phyloP scores from a whole-genome alignment of 257 asterid genomes.

The Cruciata laevipes region DNA sequence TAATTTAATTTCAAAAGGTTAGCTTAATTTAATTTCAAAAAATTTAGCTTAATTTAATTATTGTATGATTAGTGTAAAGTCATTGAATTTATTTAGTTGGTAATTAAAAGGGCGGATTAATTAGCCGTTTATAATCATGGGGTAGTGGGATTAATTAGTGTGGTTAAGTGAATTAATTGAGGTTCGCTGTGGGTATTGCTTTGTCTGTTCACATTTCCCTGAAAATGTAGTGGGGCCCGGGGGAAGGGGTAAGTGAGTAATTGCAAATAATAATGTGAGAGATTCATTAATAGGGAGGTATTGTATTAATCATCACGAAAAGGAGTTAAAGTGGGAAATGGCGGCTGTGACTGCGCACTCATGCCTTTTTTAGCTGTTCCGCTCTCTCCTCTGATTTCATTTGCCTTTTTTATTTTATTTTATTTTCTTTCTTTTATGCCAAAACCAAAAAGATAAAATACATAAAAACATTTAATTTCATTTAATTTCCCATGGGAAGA shows the following conservation, averaged over 20 bases:
- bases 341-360: constrained; percentile 80
- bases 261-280: constrained; percentile 12
- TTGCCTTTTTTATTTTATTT: not conserved
- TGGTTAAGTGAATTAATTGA: not conserved
- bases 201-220: constrained; percentile 9
- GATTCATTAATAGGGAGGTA: constrained; percentile 11
- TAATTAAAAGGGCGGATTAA: not conserved
- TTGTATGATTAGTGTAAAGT: no score
- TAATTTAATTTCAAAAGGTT: no score
- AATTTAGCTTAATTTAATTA: no score
- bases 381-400: not conserved
- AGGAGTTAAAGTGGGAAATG: constrained; percentile 28
- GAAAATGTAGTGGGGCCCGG: constrained; percentile 5
- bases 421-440: not conserved
- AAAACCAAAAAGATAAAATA: not conserved
- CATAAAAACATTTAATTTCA: constrained; percentile 2
- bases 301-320: constrained; percentile 22
- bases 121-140: not conserved
- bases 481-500: constrained; percentile 1
- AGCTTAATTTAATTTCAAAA: no score
- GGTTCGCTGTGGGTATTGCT: not conserved
- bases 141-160: not conserved
- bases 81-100: no score
- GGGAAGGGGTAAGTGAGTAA: constrained; percentile 5
- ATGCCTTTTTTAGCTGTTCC: constrained; percentile 17